Conservation (phyloP, 2,329 filamentous ascomycete genomes). For the Trichoderma afroharzianum region DNA sequence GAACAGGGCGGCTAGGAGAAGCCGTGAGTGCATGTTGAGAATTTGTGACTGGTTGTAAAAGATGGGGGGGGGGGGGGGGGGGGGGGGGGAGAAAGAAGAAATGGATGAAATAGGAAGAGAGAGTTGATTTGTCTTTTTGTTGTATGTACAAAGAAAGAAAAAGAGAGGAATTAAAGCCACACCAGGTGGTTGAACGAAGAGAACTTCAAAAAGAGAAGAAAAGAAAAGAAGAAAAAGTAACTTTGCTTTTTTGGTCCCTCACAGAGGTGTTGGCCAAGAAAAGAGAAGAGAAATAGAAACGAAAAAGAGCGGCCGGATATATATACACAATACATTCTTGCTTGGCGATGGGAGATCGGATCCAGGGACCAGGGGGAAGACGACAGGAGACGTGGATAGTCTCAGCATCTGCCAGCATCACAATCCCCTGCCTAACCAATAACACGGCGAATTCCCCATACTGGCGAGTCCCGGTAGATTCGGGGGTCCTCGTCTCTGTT, state of each 20-base stretch:
- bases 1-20: conserved; percentile 31
- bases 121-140: not conserved
- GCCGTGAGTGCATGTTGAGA: conserved; percentile 20
- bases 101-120: not conserved
- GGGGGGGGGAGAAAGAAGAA: not conserved
- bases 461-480: not conserved
- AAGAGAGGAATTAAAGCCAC: conserved; percentile 11
- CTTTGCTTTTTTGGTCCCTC: conserved; percentile 13
- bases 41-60: not conserved
- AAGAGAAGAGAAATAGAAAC: conserved; percentile 5
- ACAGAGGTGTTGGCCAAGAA: conserved; percentile 9
- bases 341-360: conserved; percentile 1
- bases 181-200: conserved; percentile 14
- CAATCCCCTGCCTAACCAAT: not conserved
- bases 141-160: not conserved
- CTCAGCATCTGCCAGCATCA: not conserved
- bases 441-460: not conserved
- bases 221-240: conserved; percentile 2
- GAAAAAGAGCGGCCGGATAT: conserved; percentile 7
- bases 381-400: conserved; percentile 9
- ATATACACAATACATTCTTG: not conserved
- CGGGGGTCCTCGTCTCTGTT: not conserved
- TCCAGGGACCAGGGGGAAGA: not conserved
- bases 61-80: too few species aligned
- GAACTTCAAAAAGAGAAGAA: not conserved